Evolutionary conservation across 441 rosid genomes (phyloP), one percentile per base, ranked within the genome.

Genomic region (Erysimum pusillum): DNA sequence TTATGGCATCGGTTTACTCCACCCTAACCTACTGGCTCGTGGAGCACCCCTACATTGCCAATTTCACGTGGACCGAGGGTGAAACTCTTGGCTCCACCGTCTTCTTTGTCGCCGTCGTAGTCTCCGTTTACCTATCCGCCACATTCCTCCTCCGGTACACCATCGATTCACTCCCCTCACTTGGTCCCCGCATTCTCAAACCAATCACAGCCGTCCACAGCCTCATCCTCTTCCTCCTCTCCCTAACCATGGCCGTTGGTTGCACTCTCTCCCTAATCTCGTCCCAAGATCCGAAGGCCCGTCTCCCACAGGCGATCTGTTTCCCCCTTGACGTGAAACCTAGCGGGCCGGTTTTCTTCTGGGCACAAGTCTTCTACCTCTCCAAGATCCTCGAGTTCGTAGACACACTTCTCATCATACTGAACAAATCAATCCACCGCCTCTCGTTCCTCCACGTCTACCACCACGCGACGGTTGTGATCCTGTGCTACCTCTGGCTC

Each of bases 401-500:
- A 3, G 94, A 90, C 71, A 90, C 94, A 15, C 56, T 90, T 15
- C 70, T 88, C 54, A 90, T 90, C 44, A 49, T 90, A 52, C 61
- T 88, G 15, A 53, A 82, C 1, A 83, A 81, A 42, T 83, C 90
- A 5, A 58, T 34, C 81, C 83, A 80, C 12, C 72, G 94, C 63
- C 80, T 86, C 17, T 80, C 90, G 2, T 88, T 90, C 63, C 94
- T 90, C 74, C 94, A 90, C 82, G 90, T 90, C 3, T 90, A 86
- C 79, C 94, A 90, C 61, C 94, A 90, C 78, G 73, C 94, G 1
- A 87, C 87, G 69, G 90, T 85, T 36, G 82, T 88, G n/a, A 34
- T 86, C 54, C 84, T 90, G 94, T 90, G 90, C 67, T 90, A 67
- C 71, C n/a, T 88, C 8, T 86, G 89, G 83, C 66, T 90, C 0